Evolutionary conservation across 1,284 basidiomycete genomes (phyloP).

Genomic region (Ustilago shanxiensis): DNA sequence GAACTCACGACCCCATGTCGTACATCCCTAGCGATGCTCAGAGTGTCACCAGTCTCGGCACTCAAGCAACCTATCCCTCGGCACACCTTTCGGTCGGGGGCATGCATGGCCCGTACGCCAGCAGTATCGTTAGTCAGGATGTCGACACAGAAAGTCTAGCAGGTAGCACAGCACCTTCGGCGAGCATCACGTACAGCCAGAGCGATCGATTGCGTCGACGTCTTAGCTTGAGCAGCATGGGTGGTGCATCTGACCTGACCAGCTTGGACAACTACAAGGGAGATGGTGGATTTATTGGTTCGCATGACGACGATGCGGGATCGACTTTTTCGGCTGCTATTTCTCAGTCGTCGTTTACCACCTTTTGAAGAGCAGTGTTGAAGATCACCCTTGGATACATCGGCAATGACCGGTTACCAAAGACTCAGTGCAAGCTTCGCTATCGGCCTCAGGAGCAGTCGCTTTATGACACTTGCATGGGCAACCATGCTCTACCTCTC

Average conservation of each 20-base stretch:
- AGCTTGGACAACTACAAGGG: slow-evolving; percentile 62
- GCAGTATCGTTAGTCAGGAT: slow-evolving; percentile 62
- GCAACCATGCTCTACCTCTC: too few relatives aligned
- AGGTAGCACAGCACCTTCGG: slow-evolving; percentile 35
- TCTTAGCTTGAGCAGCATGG: slow-evolving; percentile 52
- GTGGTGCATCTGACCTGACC: slow-evolving; percentile 52
- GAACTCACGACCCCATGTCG: slow-evolving; percentile 90
- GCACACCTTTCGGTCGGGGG: slow-evolving; percentile 46
- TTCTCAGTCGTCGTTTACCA: slow-evolving; percentile 64
- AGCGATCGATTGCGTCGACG: slow-evolving; percentile 59
- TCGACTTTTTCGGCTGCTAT: slow-evolving; percentile 63
- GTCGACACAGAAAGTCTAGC: slow-evolving; percentile 51
- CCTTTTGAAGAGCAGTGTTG: slow-evolving; percentile 41
- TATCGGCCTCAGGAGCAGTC: too few relatives aligned
- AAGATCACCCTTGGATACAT: too few relatives aligned
- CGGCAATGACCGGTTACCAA: too few relatives aligned
- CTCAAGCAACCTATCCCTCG: slow-evolving; percentile 62
- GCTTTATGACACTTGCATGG: too few relatives aligned
- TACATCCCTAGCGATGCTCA: slow-evolving; percentile 88
- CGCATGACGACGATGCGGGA: slow-evolving; percentile 51
- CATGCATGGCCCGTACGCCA: slow-evolving; percentile 51
- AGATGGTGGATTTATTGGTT: slow-evolving; percentile 53
- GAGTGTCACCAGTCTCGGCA: slow-evolving; percentile 58
- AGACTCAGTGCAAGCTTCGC: too few relatives aligned
- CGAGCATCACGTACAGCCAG: slow-evolving; percentile 62